Base-by-base conservation (phyloP, 176 grass and related monocot genomes). In the Tillandsia leiboldiana region DNA sequence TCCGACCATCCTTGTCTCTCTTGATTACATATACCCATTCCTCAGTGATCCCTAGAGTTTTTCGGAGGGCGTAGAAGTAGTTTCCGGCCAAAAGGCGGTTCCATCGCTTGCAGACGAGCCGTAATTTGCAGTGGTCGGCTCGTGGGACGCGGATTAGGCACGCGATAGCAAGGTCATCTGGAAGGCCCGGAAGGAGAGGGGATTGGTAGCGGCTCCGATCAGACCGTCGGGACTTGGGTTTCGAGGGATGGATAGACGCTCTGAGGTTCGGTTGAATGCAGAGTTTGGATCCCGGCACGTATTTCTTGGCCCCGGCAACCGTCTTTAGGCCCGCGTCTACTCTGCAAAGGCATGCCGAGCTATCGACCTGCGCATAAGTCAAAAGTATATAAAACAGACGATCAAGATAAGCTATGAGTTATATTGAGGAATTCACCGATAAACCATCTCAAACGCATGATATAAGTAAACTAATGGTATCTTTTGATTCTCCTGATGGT, bases 51-150 rank as follows among this genome's bases (percentile, higher is more conserved):
- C 81, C 87, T 26, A 87, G 71, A 13, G 61, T 81, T 4, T 71
- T 70, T 8, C 91, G 91, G 22, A 88, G 87, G 26, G 49, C 50
- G 72, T 96, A 96, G 75, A 88, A 91, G 83, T 96, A 96, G 64
- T 96, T 96, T 70, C 87, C 85, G 8, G 83, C 75, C 42, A 96
- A 73, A 10, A 96, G 83, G 50, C 91, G 80, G n/a, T 49, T 9
- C 91, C 91, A 96, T 51, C 69, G 14, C 69, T 51, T 90, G 80
- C 85, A 88, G 51, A 96, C 91, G 8, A 96, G 77, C 51, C 78
- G 48, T 2, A 96, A 77, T 80, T 82, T 88, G 53, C 67, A 72
- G 47, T 96, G 91, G 0, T 91, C 78, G 0, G 77, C 85, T 9
- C 91, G 58, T 3, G 80, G 87, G 50, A 91, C 80, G 0, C 85